These are phyloP conservation scores for Curvularia spicifera DNA, from an alignment of 2,329 filamentous ascomycete genomes.

Conservation along the genomic window DNA sequence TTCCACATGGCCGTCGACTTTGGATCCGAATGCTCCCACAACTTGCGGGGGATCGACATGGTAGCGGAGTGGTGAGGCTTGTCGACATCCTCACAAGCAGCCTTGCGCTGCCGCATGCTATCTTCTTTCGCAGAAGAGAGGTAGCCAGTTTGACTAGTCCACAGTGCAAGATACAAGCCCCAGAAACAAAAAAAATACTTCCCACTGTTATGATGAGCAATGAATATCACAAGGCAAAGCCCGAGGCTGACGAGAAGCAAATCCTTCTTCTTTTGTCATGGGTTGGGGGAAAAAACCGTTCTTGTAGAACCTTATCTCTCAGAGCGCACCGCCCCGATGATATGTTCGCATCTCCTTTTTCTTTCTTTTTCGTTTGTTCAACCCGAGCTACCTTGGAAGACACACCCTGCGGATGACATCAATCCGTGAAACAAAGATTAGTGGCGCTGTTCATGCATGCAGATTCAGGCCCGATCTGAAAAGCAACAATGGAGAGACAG, in stretches of 20 bases:
- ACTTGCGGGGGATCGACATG: constrained; percentile 48
- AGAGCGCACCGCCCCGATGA: background rate
- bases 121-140: background rate
- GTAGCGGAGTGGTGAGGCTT: constrained; percentile 3
- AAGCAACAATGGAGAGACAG: constrained; percentile 1
- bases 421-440: background rate
- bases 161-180: background rate
- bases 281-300: background rate
- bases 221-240: background rate
- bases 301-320: background rate
- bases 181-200: background rate
- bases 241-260: background rate
- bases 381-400: background rate
- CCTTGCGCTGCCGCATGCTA: background rate
- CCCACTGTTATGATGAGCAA: background rate
- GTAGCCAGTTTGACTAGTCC: background rate
- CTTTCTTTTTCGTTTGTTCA: constrained; percentile 1
- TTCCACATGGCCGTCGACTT: constrained; percentile 53
- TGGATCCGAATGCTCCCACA: constrained; percentile 56
- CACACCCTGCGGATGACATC: background rate
- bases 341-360: background rate
- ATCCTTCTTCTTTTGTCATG: background rate
- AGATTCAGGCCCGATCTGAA: background rate
- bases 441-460: background rate
- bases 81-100: constrained; percentile 1